Evolutionary conservation across 768 basidiomycete genomes (phyloP).

Genomic region (Inosperma sp.): DNA sequence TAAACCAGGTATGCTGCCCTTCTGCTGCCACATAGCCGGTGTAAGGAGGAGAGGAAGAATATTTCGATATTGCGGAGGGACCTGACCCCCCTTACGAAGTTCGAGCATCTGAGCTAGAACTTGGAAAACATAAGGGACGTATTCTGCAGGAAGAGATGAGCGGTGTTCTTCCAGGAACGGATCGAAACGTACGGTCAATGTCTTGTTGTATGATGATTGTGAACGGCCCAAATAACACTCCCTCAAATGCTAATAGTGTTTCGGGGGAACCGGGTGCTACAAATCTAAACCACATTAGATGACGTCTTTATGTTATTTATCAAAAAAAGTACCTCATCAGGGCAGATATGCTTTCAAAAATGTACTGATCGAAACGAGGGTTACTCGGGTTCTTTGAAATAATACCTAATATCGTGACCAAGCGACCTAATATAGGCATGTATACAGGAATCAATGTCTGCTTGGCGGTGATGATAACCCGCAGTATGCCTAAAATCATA

Average conservation of each 20-base stretch:
- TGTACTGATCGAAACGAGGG: slow-evolving; percentile 95
- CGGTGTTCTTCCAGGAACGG: not conserved
- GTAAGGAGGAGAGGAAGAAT: slow-evolving; percentile 81
- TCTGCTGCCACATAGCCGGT: slow-evolving; percentile 85
- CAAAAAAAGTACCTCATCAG: slow-evolving; percentile 64
- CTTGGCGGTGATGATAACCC: slow-evolving; percentile 85
- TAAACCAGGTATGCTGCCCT: slow-evolving; percentile 91
- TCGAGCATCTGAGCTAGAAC: slow-evolving; percentile 94
- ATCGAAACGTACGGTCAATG: slow-evolving; percentile 67
- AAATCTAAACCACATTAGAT: slow-evolving; percentile 48
- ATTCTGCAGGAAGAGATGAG: slow-evolving; percentile 51
- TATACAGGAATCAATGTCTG: slow-evolving; percentile 68
- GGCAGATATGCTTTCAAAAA: slow-evolving; percentile 94
- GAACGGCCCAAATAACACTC: slow-evolving; percentile 79
- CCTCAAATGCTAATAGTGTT: slow-evolving; percentile 72
- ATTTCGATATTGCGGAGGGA: slow-evolving; percentile 74
- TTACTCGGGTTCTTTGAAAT: slow-evolving; percentile 97
- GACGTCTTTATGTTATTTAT: not conserved
- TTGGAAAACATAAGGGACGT: slow-evolving; percentile 96
- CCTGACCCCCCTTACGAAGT: slow-evolving; percentile 50
- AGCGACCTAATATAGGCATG: slow-evolving; percentile 58
- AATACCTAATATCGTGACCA: slow-evolving; percentile 79
- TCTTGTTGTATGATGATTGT: slow-evolving; percentile 87
- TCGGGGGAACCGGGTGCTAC: slow-evolving; percentile 66
- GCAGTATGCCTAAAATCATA: slow-evolving; percentile 71